A percentile compares a stretch with the other conserved stretches of the same genome.
phyloP scores from a whole-genome alignment of 306 rosid genomes.

The Castanea mollissima region DNA sequence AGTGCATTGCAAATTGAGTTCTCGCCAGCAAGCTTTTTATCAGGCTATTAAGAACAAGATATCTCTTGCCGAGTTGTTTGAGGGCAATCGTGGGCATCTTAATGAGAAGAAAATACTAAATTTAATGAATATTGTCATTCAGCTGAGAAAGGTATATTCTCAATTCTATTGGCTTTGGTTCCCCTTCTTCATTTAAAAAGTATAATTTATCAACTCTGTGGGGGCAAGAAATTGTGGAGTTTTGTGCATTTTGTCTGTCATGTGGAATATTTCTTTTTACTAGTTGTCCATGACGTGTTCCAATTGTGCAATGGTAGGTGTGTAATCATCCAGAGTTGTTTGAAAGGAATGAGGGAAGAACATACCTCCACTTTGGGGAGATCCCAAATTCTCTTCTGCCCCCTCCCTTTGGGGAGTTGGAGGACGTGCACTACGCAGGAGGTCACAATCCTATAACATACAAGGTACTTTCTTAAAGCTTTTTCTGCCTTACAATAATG shows the following conservation, averaged over 20 bases:
- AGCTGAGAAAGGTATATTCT: slow-evolving; percentile 76
- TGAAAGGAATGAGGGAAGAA: slow-evolving; percentile 95
- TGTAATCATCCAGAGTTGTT: slow-evolving; percentile 99
- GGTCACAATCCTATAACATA: slow-evolving; percentile 78
- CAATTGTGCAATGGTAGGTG: slow-evolving; percentile 55
- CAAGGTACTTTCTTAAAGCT: slow-evolving; percentile 49
- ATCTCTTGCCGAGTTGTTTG: slow-evolving; percentile 94
- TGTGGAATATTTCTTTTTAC: background rate
- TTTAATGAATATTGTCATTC: slow-evolving; percentile 97
- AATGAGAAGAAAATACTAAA: slow-evolving; percentile 84
- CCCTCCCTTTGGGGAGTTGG: slow-evolving; percentile 95
- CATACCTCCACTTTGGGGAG: slow-evolving; percentile 74
- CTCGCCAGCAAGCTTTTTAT: slow-evolving; percentile 97
- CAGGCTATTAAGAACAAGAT: slow-evolving; percentile 98
- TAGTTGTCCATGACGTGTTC: slow-evolving; percentile 18
- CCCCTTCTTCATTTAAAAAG: background rate
- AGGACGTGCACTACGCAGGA: slow-evolving; percentile 87
- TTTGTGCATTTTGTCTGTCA: background rate
- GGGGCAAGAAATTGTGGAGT: slow-evolving; percentile 6
- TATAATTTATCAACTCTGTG: slow-evolving; percentile 2
- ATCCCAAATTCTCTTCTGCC: slow-evolving; percentile 84
- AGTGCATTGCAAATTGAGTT: slow-evolving; percentile 96
- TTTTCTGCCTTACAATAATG: background rate
- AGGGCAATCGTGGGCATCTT: slow-evolving; percentile 82
- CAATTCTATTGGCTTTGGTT: slow-evolving; percentile 7